Base-by-base conservation (phyloP, 768 basidiomycete species). In the Psilocybe sp. region DNA sequence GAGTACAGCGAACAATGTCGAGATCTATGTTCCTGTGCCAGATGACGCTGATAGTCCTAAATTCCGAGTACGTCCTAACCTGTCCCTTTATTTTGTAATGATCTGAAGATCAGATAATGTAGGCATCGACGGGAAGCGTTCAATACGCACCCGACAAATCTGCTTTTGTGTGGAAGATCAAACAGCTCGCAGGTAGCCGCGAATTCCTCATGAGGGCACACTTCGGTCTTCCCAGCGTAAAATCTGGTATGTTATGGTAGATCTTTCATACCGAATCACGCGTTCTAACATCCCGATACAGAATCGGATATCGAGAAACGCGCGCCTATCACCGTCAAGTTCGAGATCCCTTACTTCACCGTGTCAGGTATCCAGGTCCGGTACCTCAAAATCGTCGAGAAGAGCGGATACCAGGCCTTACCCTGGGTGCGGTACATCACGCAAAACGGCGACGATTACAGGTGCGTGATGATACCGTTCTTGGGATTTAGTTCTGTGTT, bases 91-190 rank as follows among this genome's bases (percentile, higher is more conserved):
- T 4, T 10, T 35, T 33, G 18, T 14, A 46, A 4, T 36, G 23
- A 7, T 7, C 23, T 28, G 7, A 28, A 3, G 3, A 28, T 28
- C 23, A 28, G 7, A 28, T 28, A 28, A 28, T 37, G 18, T 53
- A 97, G 94, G 92, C 96, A 16, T 87, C 94, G 13, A 95, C 93
- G 11, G 97, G 97, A 3, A 89, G 84, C 18, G 97, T 98, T 2
- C 93, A 97, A 55, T 98, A 99, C 63, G 94, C 89, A 1, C 97
- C 96, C 0, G 97, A 99, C 66, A 98, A 98, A 68, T 92, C 92
- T 14, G 93, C 94, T 2, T 98, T 98, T 62, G 91, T 98, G 1
- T 98, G 97, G 97, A 98, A 98, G 71, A 98, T 99, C 69, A 98
- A 98, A 67, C 92, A 96, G 65, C 80, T 99, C 0, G 95, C 92